Conservation (phyloP, 176 grass and related monocot species). For the Carex scoparia region DNA sequence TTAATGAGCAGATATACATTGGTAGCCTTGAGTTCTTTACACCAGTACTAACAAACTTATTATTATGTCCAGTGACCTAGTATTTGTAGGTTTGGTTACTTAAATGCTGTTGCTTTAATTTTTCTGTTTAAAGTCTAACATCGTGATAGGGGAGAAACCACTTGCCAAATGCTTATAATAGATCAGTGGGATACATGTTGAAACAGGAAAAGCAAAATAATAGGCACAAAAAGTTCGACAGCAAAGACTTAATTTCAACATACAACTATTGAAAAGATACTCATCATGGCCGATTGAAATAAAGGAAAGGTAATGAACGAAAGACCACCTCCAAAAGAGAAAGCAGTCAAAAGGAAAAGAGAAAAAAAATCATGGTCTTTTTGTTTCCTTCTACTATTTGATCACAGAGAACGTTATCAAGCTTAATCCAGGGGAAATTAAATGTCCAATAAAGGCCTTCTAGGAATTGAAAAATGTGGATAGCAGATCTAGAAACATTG, state of each 20-base stretch:
- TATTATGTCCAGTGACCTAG: constrained; percentile 4
- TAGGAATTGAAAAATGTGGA: neutral
- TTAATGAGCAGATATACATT: neutral
- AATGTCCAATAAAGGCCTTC: neutral
- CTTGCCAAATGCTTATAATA: neutral
- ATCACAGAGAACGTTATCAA: neutral
- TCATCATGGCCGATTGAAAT: constrained; percentile 27
- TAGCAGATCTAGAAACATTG: constrained; percentile 1
- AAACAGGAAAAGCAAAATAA: constrained; percentile 23
- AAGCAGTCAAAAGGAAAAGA: constrained; percentile 34
- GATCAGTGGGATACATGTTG: constrained; percentile 22
- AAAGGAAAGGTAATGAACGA: constrained; percentile 21
- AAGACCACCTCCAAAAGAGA: constrained; percentile 1
- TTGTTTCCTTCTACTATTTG: neutral
- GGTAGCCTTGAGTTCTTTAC: neutral
- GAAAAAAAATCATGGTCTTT: constrained; percentile 12
- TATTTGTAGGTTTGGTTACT: constrained; percentile 2
- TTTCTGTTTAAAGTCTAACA: constrained; percentile 13
- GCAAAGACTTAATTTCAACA: constrained; percentile 16
- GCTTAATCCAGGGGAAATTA: neutral
- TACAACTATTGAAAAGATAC: neutral
- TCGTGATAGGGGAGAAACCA: neutral
- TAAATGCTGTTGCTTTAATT: neutral
- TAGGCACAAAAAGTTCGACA: constrained; percentile 15
- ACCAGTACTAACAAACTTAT: neutral